phyloP scores from a whole-genome alignment of 129 eudicot genomes.

The Apium graveolens region DNA sequence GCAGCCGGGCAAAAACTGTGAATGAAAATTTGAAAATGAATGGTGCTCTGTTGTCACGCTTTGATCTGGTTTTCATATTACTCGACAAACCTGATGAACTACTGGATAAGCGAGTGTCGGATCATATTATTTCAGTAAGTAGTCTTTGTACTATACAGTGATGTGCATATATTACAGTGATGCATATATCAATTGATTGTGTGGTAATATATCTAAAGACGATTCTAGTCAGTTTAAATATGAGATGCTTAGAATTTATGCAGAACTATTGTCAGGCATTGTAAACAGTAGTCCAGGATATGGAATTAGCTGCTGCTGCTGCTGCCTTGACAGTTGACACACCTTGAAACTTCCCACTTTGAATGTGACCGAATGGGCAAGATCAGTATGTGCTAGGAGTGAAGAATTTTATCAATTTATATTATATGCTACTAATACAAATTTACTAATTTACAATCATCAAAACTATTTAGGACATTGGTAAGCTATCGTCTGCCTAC shows the following conservation, averaged over 20 bases:
- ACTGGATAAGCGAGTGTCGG: slow-evolving; percentile 81
- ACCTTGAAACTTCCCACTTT: not conserved
- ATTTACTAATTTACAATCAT: not conserved
- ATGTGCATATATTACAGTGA: slow-evolving; percentile 3
- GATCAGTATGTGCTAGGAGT: not conserved
- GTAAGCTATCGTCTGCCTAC: not conserved
- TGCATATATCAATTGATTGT: not conserved
- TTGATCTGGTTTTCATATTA: slow-evolving; percentile 92
- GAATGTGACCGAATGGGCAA: not conserved
- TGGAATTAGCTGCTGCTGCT: not conserved
- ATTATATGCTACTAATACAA: not conserved
- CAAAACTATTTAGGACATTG: not conserved
- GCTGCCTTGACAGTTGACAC: slow-evolving; percentile 1
- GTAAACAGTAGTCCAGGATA: not conserved
- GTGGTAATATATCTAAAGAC: not conserved
- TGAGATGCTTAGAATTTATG: not conserved
- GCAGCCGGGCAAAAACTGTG: slow-evolving; percentile 98
- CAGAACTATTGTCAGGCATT: not conserved
- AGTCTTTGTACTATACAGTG: slow-evolving; percentile 8
- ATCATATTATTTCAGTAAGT: slow-evolving; percentile 98
- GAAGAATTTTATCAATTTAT: not conserved
- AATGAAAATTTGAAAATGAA: slow-evolving; percentile 91
- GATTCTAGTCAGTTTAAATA: not conserved
- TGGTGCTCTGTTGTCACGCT: slow-evolving; percentile 81
- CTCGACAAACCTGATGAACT: slow-evolving; percentile 86